Conservation (phyloP, 495 filamentous ascomycete genomes). For the Lasiosphaeria ovina region DNA sequence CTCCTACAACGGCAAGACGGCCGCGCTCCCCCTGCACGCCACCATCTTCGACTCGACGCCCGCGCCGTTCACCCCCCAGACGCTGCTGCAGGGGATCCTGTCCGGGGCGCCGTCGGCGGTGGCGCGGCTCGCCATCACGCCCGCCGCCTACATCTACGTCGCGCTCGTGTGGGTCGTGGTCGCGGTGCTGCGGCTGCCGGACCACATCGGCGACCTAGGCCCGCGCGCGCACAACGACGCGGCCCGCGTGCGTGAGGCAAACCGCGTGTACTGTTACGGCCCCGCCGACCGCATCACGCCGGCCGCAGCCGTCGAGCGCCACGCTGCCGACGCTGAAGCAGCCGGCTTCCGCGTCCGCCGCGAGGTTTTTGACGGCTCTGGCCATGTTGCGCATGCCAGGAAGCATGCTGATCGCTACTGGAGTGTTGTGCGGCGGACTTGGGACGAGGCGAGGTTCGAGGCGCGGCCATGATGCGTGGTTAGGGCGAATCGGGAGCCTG, state of each 20-base stretch:
- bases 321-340: slow-evolving; percentile 25
- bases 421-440: slow-evolving; percentile 27
- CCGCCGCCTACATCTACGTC: slow-evolving; percentile 26
- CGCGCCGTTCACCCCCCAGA: slow-evolving; percentile 22
- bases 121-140: slow-evolving; percentile 22
- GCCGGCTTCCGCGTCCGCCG: slow-evolving; percentile 24
- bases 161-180: slow-evolving; percentile 25
- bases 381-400: slow-evolving; percentile 35
- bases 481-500: no score
- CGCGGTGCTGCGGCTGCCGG: slow-evolving; percentile 20
- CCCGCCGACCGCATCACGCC: slow-evolving; percentile 32
- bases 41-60: slow-evolving; percentile 36
- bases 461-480: no score
- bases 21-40: slow-evolving; percentile 26
- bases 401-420: slow-evolving; percentile 32
- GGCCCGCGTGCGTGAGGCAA: slow-evolving; percentile 25
- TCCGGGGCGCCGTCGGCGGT: slow-evolving; percentile 22
- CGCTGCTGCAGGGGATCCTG: slow-evolving; percentile 27
- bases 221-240: slow-evolving; percentile 31
- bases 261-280: slow-evolving; percentile 34
- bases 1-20: neutral
- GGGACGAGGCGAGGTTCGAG: slow-evolving; percentile 15
- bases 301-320: slow-evolving; percentile 30
- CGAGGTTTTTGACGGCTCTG: slow-evolving; percentile 29
- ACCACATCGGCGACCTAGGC: slow-evolving; percentile 26